Evolutionary conservation across 106 monocot species (phyloP).

Genomic region (Dendrobium nobile): DNA sequence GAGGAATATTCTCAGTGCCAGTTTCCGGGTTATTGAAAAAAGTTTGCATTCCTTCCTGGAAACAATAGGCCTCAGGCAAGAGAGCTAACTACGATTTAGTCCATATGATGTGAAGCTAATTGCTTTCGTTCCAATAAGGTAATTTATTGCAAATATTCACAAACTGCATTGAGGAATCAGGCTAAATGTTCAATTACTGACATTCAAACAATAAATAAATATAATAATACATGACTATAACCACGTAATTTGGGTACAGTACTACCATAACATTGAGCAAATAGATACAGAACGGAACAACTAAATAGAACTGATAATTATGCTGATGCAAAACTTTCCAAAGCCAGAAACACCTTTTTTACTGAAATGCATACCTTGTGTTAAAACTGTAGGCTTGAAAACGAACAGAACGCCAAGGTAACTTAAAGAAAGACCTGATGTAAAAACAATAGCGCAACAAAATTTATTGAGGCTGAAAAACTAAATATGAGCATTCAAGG

Average conservation of each 20-base stretch:
- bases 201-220: neutral
- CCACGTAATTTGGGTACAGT: neutral
- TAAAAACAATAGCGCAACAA: neutral
- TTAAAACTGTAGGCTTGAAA: slow-evolving; percentile 13
- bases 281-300: neutral
- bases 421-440: slow-evolving; percentile 35
- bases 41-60: no score
- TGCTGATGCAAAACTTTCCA: neutral
- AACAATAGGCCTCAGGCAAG: neutral
- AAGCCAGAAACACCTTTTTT: neutral
- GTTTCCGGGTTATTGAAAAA: no score
- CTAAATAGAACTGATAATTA: neutral
- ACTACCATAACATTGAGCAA: neutral
- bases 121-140: neutral
- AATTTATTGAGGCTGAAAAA: neutral
- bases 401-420: slow-evolving; percentile 30
- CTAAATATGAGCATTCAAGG: neutral
- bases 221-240: neutral
- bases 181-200: neutral
- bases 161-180: neutral
- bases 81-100: neutral
- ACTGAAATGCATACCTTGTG: slow-evolving; percentile 18
- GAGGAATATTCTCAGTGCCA: no score
- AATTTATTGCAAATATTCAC: neutral
- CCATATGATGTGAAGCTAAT: neutral